Evolutionary conservation across 768 basidiomycete species (phyloP), one percentile per base, ranked within the genome.

Genomic region (Boletus vermiculosoides): DNA sequence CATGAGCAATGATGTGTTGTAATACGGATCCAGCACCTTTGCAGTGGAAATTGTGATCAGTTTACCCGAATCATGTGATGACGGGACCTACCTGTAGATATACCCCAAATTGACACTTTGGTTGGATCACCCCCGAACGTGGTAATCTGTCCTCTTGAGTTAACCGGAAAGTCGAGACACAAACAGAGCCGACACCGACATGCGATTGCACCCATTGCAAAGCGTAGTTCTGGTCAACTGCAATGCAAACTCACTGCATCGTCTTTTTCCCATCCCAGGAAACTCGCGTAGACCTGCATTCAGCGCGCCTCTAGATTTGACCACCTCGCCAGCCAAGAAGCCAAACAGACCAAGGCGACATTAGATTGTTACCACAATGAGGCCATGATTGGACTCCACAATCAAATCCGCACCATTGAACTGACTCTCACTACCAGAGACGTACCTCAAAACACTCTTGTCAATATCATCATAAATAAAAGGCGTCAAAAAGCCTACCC

Each of bases 261-360:
- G 31, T 44, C 34, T 31, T 7, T n/a, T 30, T 11, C 18, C 22
- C 15, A 37, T 23, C 18, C 6, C 6, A n/a, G 47, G 40, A 42
- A 20, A 42, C 56, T 58, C 42, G 58, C 57, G 56, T 6, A 58
- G 31, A 5, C 57, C 57, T 30, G 56, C 56, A 2, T 58, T 58
- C 16, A 44, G 44, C 3, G 23, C 42, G 3, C 57, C 57, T 22
- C 37, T 37, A n/a, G 5, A 25, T 23, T 58, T 50, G 5, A 58
- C 25, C 2, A 16, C 37, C 4, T 58, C 23, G 13, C 56, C 36
- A 12, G 57, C 30, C 23, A 58, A 34, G 48, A 58, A 58, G 12
- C 51, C 56, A 45, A 58, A 58, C 34, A 45, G 8, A 22, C 57
- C 57, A 8, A 58, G 56, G 15, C 57, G 56, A 20, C 58, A 58